Evolutionary conservation across 208 protist genomes (phyloP), one percentile per base, ranked within the genome.

Genomic region (Angomonas ambiguus): DNA sequence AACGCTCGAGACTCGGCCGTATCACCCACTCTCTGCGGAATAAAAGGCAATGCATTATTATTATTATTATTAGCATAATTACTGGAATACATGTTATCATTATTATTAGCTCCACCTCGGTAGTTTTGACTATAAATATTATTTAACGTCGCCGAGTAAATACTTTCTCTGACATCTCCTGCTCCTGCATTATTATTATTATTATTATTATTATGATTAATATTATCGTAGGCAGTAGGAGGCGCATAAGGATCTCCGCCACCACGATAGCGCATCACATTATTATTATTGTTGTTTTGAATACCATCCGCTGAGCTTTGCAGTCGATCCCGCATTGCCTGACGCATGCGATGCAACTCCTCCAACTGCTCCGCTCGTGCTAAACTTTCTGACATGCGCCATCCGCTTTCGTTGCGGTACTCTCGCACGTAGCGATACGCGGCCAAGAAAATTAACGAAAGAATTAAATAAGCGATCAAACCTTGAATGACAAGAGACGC

Each of bases 351-450:
- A 41, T 94, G 83, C 53, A 92, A 55, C 53, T 90, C 83, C 33
- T 91, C 59, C 53, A 92, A 62, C 71, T 83, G 82, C 32, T 92
- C 88, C 59, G 92, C 79, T 3, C 88, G 83, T 11, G 85, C 82
- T 20, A 91, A 60, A 33, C 72, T 80, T 65, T 92, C 83, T 27
- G 83, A 72, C 81, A 91, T 86, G 53, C 77, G 80, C 88, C 88
- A 94, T 11, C 85, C 88, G 68, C 92, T 80, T 13, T 88, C 83
- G 66, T 91, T 76, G 5, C 72, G 31, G 73, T 81, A 87, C 65
- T 94, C 88, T 11, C 85, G 83, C 53, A 83, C 88, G 22, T 51
- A 53, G 33, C 85, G 79, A 58, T 90, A 94, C 1, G 65, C 25
- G 22, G 92, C 69, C 11, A 94, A 63, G 20, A 92, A 62, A 13